Conservation (phyloP, 2,329 filamentous ascomycete species). For the Nectriaceae sp. region DNA sequence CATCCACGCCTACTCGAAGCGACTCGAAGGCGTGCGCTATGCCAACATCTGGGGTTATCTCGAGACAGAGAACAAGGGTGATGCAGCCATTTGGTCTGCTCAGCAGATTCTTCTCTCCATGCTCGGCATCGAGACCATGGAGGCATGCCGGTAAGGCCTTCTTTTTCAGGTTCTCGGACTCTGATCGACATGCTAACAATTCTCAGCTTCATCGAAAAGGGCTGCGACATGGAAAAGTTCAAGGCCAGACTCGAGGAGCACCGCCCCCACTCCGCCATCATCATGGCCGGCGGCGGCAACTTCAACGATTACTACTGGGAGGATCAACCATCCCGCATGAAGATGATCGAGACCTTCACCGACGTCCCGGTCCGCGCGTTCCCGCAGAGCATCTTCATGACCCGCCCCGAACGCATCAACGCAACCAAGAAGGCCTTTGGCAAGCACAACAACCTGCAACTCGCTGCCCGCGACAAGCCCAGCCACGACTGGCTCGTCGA, state of each 20-base stretch:
- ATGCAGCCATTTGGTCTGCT: conserved; percentile 30
- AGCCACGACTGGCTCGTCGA: conserved; percentile 29
- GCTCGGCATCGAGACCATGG: conserved; percentile 30
- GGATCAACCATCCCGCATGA: conserved; percentile 31
- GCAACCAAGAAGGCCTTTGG: conserved; percentile 19
- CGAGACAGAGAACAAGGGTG: conserved; percentile 32
- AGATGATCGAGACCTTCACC: conserved; percentile 27
- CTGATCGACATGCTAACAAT: conserved; percentile 9
- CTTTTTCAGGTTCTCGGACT: not conserved
- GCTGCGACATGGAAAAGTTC: conserved; percentile 26
- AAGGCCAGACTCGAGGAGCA: conserved; percentile 23
- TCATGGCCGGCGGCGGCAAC: conserved; percentile 30
- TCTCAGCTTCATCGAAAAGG: conserved; percentile 26
- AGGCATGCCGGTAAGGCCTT: conserved; percentile 25
- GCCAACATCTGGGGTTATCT: conserved; percentile 32
- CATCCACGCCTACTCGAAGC: conserved; percentile 26
- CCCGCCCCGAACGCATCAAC: conserved; percentile 22
- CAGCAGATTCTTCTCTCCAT: conserved; percentile 28
- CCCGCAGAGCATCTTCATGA: conserved; percentile 28
- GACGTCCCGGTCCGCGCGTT: conserved; percentile 26
- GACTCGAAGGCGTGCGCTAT: conserved; percentile 26
- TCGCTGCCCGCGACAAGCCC: conserved; percentile 27
- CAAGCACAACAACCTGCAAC: conserved; percentile 25
- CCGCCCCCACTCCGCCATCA: conserved; percentile 28
- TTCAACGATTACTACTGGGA: conserved; percentile 33